Conservation (phyloP, 1,284 basidiomycete species). For the Bondarzewia mesenterica region DNA sequence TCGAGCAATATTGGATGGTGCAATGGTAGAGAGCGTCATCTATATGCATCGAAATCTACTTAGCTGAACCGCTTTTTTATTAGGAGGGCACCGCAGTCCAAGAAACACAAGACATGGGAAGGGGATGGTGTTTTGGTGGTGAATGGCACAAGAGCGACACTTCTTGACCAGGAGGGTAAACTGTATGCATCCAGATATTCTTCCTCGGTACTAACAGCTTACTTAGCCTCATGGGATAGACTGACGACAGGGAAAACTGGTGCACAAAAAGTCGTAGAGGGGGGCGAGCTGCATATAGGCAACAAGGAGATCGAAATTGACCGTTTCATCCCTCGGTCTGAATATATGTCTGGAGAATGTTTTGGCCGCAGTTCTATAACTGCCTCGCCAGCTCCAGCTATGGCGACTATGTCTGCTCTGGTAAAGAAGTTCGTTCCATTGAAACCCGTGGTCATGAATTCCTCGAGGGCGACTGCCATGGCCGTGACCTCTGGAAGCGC, state of each 20-base stretch:
- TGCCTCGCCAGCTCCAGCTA: slow-evolving; percentile 13
- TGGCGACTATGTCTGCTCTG: slow-evolving; percentile 15
- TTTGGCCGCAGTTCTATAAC: slow-evolving; percentile 34
- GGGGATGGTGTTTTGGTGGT: slow-evolving; percentile 67
- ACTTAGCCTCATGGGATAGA: slow-evolving; percentile 20
- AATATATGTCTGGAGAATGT: slow-evolving; percentile 58
- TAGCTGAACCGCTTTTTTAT: slow-evolving; percentile 3
- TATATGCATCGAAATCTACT: background rate
- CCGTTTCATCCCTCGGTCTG: slow-evolving; percentile 40
- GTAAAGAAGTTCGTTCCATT: slow-evolving; percentile 40
- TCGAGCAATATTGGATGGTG: slow-evolving; percentile 55
- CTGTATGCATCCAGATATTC: slow-evolving; percentile 30
- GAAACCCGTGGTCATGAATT: slow-evolving; percentile 26
- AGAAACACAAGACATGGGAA: slow-evolving; percentile 93
- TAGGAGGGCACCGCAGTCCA: slow-evolving; percentile 72
- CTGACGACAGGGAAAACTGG: slow-evolving; percentile 24
- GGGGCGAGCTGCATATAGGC: slow-evolving; percentile 50
- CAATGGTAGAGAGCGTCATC: slow-evolving; percentile 48
- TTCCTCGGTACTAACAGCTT: slow-evolving; percentile 13
- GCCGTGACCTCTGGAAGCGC: slow-evolving; percentile 14
- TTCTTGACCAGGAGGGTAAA: slow-evolving; percentile 58
- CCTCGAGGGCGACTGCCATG: slow-evolving; percentile 15
- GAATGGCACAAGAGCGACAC: slow-evolving; percentile 35
- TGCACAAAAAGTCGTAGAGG: slow-evolving; percentile 30
- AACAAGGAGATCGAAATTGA: slow-evolving; percentile 70